phyloP scores from a whole-genome alignment of 2,329 filamentous ascomycete genomes.

The Calonectria henricotiae region DNA sequence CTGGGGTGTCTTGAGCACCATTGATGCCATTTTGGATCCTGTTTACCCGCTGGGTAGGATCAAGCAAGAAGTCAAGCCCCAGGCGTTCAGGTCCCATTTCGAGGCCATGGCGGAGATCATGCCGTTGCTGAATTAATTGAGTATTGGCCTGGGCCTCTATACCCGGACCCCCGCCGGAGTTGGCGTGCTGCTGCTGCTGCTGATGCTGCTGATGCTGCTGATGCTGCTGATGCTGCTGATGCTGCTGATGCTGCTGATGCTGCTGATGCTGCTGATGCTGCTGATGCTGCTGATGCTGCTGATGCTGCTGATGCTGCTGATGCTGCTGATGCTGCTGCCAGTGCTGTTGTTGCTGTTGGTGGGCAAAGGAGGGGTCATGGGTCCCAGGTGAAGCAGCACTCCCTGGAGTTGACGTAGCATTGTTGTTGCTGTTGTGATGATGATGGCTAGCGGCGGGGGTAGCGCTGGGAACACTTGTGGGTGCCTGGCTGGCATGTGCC shows the following conservation, averaged over 20 bases:
- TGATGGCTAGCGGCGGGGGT: background rate
- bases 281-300: conserved; percentile 36
- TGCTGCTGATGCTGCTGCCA: conserved; percentile 41
- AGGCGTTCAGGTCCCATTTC: conserved; percentile 78
- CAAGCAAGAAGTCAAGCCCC: conserved; percentile 82
- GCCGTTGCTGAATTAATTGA: conserved; percentile 65
- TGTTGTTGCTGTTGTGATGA: conserved; percentile 45
- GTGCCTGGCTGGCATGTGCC: conserved; percentile 43
- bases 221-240: conserved; percentile 39
- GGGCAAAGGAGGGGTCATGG: conserved; percentile 42
- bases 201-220: conserved; percentile 44
- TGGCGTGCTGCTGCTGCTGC: conserved; percentile 26
- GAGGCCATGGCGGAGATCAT: conserved; percentile 69
- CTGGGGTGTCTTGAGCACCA: conserved; percentile 64
- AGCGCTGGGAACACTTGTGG: conserved; percentile 38
- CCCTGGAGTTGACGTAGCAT: conserved; percentile 50
- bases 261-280: conserved; percentile 40
- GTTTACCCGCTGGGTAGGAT: conserved; percentile 70
- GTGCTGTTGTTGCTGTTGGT: background rate
- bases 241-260: conserved; percentile 45
- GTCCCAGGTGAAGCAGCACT: conserved; percentile 49
- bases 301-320: conserved; percentile 45
- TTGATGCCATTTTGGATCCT: conserved; percentile 69
- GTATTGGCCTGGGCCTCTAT: conserved; percentile 39
- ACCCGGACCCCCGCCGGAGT: background rate